Evolutionary conservation across 2,329 filamentous ascomycete genomes (phyloP), one percentile per base, ranked within the genome.

Genomic region (Aspergillus jensenii): DNA sequence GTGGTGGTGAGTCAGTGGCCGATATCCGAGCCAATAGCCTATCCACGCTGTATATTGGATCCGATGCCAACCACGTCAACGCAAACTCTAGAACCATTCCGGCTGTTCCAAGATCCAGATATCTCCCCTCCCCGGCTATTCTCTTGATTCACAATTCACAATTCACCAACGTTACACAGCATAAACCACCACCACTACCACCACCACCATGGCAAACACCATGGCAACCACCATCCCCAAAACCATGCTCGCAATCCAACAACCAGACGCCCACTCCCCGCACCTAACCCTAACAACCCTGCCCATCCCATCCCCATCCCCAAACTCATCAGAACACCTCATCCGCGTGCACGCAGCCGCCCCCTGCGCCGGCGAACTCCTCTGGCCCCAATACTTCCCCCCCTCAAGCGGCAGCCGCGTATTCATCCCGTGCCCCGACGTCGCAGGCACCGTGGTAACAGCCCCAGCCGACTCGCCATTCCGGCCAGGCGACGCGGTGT

Each of bases 291-390:
- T 62, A n/a, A 47, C 43, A 8, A 40, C 46, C n/a, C 7, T n/a
- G 12, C 50, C 58, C 12, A 19, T 61, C 11, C 65, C 69, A 55
- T 41, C 48, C 59, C 44, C 71, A 64, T 48, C 63, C 55, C 67
- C 60, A 43, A 61, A 59, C 19, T 63, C 50, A 27, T 46, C 60
- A 23, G 71, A 76, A 57, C 71, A 80, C 62, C 70, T 79, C 19
- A 73, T 81, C 67, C 70, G 69, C 46, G 70, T 76, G 5, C 70
- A 76, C 50, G 64, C 75, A 49, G 70, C 70, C 35, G 72, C 76
- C 6, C 70, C 78, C 14, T 79, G 74, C 41, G 68, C 73, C 2
- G 73, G 74, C 14, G 79, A 81, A 59, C 73, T 81, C 11, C 67
- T 69, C 62, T 81, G 78, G 79, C 70, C 76, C 2, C 69, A 69